Evolutionary conservation across 768 basidiomycete species (phyloP), one percentile per base, ranked within the genome.

Genomic region (Termitomyces sp.): DNA sequence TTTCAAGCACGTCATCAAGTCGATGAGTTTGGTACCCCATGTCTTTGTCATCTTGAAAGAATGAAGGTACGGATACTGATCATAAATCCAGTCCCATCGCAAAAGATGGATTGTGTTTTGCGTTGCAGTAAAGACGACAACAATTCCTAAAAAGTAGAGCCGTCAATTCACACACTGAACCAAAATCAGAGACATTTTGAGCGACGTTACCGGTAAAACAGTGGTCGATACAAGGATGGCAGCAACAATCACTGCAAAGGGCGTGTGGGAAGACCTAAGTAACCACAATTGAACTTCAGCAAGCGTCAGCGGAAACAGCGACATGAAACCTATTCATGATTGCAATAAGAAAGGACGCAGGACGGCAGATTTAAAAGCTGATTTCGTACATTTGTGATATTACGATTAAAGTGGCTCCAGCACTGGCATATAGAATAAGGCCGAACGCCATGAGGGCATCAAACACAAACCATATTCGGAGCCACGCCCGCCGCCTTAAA

Each of bases 221-320:
- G 72, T 67, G 0, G 69, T 58, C 0, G 76, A 72, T 7, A 86
- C 66, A 3, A 72, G 48, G 24, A 83, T 59, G 0, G 85, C 73
- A 13, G 73, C 56, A 14, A 80, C 58, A 33, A 85, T 72, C 28
- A 73, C 63, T 14, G 63, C 54, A 2, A 86, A 65, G 6, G 76
- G 69, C 5, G 82, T 77, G 18, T 62, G 70, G 3, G 68, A 66
- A 9, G 63, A 58, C 30, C 87, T 73, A 6, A 73, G 77, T 4
- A 90, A 69, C 82, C 81, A 18, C 87, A 79, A 58, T 86, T 86
- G 70, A 86, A 87, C 58, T 82, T 83, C 28, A 90, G 71, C 5
- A 88, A 60, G 71, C 3, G 85, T 80, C 14, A 85, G 43, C 0
- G 87, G 85, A 63, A 87, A 90, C 22, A 88, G 67, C 0, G 75